These are phyloP conservation scores for Bocquillonia castaneifolia DNA, from an alignment of 441 rosid genomes.

Conservation along the genomic window DNA sequence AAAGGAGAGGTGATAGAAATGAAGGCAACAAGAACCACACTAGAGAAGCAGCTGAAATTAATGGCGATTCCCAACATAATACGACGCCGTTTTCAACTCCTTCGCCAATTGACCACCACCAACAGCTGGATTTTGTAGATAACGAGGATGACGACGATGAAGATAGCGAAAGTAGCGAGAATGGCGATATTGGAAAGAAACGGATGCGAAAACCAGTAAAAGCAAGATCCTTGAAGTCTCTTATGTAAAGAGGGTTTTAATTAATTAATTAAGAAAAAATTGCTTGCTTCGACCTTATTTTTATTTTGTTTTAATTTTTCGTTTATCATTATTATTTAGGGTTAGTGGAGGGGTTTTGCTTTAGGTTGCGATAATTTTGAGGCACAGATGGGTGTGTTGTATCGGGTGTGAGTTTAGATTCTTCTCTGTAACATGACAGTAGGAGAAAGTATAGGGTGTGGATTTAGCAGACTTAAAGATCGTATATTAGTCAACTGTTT, in stretches of 20 bases:
- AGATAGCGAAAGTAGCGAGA: slow-evolving; percentile 25
- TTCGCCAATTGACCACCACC: slow-evolving; percentile 25
- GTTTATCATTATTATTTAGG: not conserved
- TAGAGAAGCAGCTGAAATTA: slow-evolving; percentile 18
- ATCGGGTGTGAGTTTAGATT: slow-evolving; percentile 20
- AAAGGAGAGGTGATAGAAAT: slow-evolving; percentile 41
- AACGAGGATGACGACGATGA: slow-evolving; percentile 40
- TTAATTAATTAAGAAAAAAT: not conserved
- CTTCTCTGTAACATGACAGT: slow-evolving; percentile 27
- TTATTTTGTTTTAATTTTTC: not conserved
- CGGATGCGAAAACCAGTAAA: slow-evolving; percentile 69
- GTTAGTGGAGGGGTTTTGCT: slow-evolving; percentile 5
- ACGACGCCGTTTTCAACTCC: slow-evolving; percentile 29
- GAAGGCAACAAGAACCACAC: slow-evolving; percentile 14
- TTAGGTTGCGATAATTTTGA: slow-evolving; percentile 22
- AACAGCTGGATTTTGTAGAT: slow-evolving; percentile 34
- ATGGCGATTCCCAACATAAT: slow-evolving; percentile 12
- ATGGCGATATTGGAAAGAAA: slow-evolving; percentile 42
- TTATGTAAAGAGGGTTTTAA: slow-evolving; percentile 51
- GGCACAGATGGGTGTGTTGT: slow-evolving; percentile 16
- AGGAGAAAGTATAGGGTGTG: slow-evolving; percentile 24
- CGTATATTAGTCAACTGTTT: slow-evolving; percentile 22
- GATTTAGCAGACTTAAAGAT: slow-evolving; percentile 8
- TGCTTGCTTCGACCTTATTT: no score
- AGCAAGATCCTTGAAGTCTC: slow-evolving; percentile 84